These are phyloP conservation scores for Jacaranda mimosifolia DNA, from an alignment of 257 asterid species.

Conservation along the genomic window DNA sequence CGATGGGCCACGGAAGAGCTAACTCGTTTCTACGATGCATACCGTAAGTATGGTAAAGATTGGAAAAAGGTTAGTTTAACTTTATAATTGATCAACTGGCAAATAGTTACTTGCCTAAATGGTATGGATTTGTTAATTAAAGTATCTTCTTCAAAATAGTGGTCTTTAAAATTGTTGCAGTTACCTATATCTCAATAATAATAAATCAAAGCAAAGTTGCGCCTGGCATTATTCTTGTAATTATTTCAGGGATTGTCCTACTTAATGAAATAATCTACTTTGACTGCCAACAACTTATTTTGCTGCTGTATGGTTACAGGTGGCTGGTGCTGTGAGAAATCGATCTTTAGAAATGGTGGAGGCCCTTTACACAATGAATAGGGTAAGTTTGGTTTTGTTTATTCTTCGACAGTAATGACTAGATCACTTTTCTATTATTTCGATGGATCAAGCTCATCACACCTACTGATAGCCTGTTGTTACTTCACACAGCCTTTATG, in stretches of 20 bases:
- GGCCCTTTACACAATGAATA: slow-evolving; percentile 74
- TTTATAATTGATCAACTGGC: slow-evolving; percentile 8
- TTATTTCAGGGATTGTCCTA: background rate
- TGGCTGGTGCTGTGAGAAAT: slow-evolving; percentile 70
- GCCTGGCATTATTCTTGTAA: slow-evolving; percentile 9
- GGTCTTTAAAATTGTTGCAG: background rate
- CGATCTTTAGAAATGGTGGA: slow-evolving; percentile 87
- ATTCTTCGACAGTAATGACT: slow-evolving; percentile 25
- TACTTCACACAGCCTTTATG: slow-evolving; percentile 20
- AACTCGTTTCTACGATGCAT: slow-evolving; percentile 78
- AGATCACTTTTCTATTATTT: slow-evolving; percentile 15
- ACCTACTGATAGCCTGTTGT: slow-evolving; percentile 11
- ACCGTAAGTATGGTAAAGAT: slow-evolving; percentile 80
- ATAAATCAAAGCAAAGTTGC: background rate
- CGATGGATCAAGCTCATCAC: background rate
- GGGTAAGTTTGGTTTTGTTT: slow-evolving; percentile 44
- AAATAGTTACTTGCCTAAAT: slow-evolving; percentile 23
- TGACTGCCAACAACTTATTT: slow-evolving; percentile 30
- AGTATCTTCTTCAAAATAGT: slow-evolving; percentile 17
- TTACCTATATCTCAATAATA: slow-evolving; percentile 10
- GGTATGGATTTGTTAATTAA: slow-evolving; percentile 10
- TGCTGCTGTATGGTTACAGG: slow-evolving; percentile 52
- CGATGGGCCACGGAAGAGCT: slow-evolving; percentile 86
- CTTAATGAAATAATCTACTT: slow-evolving; percentile 10
- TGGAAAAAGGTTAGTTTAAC: slow-evolving; percentile 85